Base-by-base conservation (phyloP, 345 rosid genomes). In the Boechera retrofracta region DNA sequence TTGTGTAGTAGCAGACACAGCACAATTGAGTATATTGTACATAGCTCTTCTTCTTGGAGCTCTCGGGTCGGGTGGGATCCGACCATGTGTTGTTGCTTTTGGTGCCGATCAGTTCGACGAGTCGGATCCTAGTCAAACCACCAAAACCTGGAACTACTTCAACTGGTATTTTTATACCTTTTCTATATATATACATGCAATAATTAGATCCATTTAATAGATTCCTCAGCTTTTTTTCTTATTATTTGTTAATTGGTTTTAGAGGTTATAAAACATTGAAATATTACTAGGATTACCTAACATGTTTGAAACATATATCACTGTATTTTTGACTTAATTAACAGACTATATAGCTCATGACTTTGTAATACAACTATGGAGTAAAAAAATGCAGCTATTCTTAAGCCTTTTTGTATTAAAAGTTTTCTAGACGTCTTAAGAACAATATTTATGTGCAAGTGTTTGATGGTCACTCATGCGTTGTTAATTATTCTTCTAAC, bases 61-160 rank as follows among this genome's bases (percentile, higher is more conserved):
- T 24, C 47, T 92, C 16, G 98, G 98, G 32, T 77, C 99, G 5
- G 98, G 99, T 47, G 99, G 84, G 67, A 90, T 90, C 85, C 84
- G 96, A 64, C 98, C 98, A 2, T 90, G 98, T 67, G 96, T 90
- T 55, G 94, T 86, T 24, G 88, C 93, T 31, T 93, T 93, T 49
- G 98, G 98, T 69, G 98, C 97, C 26, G 94, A 92, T 79, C 98
- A 90, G 71, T 90, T 90, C 65, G 82, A 87, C 7, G 94, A 87
- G 78, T 66, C 85, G 33, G 91, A 89, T 68, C 91, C 94, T 9
- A 85, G 85, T 5, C 96, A 90, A 55, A 53, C 86, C 0, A 61
- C 87, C 33, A 87, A 83, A 71, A 85, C 87, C 15, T 92, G 91
- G 93, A 86, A 79, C 49, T 92, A 90, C 82, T 92, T 92, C 82